Evolutionary conservation across 192 early-diverging fungal species (phyloP).

Genomic region (Rhizophagus prolifer): DNA sequence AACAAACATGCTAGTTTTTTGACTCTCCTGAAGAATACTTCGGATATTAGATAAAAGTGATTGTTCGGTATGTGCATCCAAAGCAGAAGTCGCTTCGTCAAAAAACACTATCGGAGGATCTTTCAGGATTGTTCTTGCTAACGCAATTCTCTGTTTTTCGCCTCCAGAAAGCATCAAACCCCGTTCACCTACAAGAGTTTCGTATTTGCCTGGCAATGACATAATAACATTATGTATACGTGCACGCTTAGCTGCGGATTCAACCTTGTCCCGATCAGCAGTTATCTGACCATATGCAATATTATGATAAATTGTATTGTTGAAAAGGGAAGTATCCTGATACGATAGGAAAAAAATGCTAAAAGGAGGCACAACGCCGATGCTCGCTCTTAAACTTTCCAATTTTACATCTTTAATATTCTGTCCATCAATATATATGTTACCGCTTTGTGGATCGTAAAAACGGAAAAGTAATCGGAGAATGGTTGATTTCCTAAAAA

Average conservation of each 20-base stretch:
- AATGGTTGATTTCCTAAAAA: constrained; percentile 79
- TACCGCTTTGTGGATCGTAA: constrained; percentile 83
- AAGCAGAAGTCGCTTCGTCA: constrained; percentile 92
- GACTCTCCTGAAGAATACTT: constrained; percentile 67
- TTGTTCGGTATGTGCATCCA: constrained; percentile 85
- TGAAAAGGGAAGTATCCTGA: constrained; percentile 89
- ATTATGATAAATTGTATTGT: constrained; percentile 88
- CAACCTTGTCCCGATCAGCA: constrained; percentile 65
- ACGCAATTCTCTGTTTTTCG: constrained; percentile 87
- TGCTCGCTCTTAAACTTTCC: constrained; percentile 70
- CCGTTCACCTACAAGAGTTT: constrained; percentile 87
- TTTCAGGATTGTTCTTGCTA: constrained; percentile 94
- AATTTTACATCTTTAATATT: constrained; percentile 77
- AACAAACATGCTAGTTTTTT: constrained; percentile 88
- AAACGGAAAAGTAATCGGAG: constrained; percentile 89
- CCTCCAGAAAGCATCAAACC: constrained; percentile 85
- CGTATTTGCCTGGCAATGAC: constrained; percentile 75
- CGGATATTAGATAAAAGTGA: constrained; percentile 84
- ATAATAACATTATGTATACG: constrained; percentile 76
- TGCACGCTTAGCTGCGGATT: constrained; percentile 71
- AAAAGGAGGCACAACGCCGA: constrained; percentile 82
- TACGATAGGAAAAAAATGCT: background rate
- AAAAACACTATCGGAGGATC: constrained; percentile 83
- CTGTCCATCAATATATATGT: constrained; percentile 84
- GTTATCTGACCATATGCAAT: constrained; percentile 83